phyloP scores from a whole-genome alignment of 495 filamentous ascomycete genomes.

The Neurospora sp. region DNA sequence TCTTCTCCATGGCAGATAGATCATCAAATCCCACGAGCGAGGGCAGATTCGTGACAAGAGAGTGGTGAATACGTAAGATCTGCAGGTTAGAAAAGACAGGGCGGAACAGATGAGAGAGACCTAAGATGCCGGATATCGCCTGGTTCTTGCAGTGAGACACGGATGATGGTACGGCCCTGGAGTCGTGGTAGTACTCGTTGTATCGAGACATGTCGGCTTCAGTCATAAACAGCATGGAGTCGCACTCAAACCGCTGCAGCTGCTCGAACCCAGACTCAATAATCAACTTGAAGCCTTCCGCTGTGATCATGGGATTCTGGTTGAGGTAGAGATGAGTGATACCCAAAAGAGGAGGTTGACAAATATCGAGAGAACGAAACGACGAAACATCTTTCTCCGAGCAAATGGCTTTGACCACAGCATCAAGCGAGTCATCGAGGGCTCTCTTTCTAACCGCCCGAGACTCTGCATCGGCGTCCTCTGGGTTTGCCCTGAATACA shows the following conservation, averaged over 20 bases:
- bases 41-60: slow-evolving; percentile 35
- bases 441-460: neutral
- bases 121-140: slow-evolving; percentile 23
- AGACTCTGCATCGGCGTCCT: neutral
- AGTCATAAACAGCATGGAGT: slow-evolving; percentile 10
- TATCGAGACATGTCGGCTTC: neutral
- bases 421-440: neutral
- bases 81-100: slow-evolving; percentile 35
- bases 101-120: slow-evolving; percentile 32
- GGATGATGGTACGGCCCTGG: neutral
- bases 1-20: slow-evolving; percentile 12
- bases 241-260: slow-evolving; percentile 36
- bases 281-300: slow-evolving; percentile 23
- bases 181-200: neutral
- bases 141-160: neutral
- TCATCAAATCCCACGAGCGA: slow-evolving; percentile 14
- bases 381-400: neutral
- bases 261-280: slow-evolving; percentile 19
- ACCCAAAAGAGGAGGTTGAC: slow-evolving; percentile 9
- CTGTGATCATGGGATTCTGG: slow-evolving; percentile 23
- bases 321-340: slow-evolving; percentile 37
- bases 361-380: slow-evolving; percentile 6
- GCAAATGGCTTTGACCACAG: neutral
- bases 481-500: neutral
- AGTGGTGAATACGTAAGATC: slow-evolving; percentile 36